A percentile compares a stretch with the other conserved stretches of the same genome.
Evolutionary conservation across 2,329 filamentous ascomycete genomes (phyloP).

Genomic region (Aspergillaceae sp.): DNA sequence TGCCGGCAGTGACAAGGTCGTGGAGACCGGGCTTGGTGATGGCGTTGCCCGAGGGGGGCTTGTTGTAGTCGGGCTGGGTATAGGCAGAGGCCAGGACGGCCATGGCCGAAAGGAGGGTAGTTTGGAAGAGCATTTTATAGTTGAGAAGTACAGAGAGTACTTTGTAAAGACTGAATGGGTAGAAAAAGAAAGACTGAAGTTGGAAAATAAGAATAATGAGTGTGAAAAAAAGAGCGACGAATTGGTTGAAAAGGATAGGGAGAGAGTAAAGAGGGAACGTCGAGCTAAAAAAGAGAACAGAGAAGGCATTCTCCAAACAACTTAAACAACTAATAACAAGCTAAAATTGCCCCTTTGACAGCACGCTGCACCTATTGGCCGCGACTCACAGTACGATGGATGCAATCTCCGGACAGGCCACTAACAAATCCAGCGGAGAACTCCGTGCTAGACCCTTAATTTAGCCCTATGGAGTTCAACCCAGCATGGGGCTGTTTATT

Average conservation of each 20-base stretch:
- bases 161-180: background rate
- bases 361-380: background rate
- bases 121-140: constrained; percentile 32
- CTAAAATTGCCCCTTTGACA: background rate
- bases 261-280: background rate
- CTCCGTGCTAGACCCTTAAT: background rate
- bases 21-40: constrained; percentile 45
- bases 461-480: background rate
- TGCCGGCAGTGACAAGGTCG: constrained; percentile 48
- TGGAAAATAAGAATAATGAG: no score
- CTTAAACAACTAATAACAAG: background rate
- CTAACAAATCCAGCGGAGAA: background rate
- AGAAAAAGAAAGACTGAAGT: background rate
- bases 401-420: background rate
- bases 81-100: constrained; percentile 31
- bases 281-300: background rate
- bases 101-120: constrained; percentile 30
- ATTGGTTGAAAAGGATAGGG: no score
- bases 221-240: no score
- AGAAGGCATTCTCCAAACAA: background rate
- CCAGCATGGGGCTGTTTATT: background rate
- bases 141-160: background rate
- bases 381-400: background rate
- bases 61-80: constrained; percentile 28
- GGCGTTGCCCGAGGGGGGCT: constrained; percentile 43